Evolutionary conservation across 2,329 filamentous ascomycete species (phyloP).

Genomic region (Neonectria punicea): DNA sequence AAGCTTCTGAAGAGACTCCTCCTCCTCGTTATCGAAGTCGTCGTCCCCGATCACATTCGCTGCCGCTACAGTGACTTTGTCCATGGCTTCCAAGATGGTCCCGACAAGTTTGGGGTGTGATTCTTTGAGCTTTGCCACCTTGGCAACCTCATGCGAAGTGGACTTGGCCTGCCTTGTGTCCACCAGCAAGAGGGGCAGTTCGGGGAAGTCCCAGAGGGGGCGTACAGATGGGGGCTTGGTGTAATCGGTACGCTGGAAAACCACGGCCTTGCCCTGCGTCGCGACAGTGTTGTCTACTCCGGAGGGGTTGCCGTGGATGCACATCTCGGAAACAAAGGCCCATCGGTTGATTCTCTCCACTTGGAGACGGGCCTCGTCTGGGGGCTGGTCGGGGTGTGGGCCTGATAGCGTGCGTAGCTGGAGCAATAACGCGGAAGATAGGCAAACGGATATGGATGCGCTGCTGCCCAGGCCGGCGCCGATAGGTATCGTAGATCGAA

Average conservation of each 20-base stretch:
- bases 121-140: conserved; percentile 79
- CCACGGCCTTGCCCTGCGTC: conserved; percentile 90
- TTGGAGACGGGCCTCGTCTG: conserved; percentile 87
- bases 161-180: conserved; percentile 91
- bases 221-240: conserved; percentile 79
- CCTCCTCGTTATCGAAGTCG: conserved; percentile 73
- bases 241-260: conserved; percentile 87
- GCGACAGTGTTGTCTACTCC: conserved; percentile 98
- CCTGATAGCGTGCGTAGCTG: conserved; percentile 90
- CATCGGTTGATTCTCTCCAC: conserved; percentile 96
- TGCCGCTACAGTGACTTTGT: conserved; percentile 71
- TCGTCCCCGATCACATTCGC: conserved; percentile 65
- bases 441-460: conserved; percentile 91
- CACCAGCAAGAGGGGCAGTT: conserved; percentile 88
- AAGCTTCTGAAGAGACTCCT: conserved; percentile 74
- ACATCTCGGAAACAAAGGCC: conserved; percentile 97
- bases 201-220: conserved; percentile 87
- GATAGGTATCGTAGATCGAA: conserved; percentile 94
- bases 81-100: conserved; percentile 86
- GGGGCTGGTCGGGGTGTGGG: conserved; percentile 90
- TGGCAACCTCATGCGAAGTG: conserved; percentile 85
- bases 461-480: conserved; percentile 92
- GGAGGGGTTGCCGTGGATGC: conserved; percentile 96
- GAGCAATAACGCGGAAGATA: conserved; percentile 83
- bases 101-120: conserved; percentile 81